phyloP scores from a whole-genome alignment of 1,139 yeast genomes.

The Geotrichum aggregatum region DNA sequence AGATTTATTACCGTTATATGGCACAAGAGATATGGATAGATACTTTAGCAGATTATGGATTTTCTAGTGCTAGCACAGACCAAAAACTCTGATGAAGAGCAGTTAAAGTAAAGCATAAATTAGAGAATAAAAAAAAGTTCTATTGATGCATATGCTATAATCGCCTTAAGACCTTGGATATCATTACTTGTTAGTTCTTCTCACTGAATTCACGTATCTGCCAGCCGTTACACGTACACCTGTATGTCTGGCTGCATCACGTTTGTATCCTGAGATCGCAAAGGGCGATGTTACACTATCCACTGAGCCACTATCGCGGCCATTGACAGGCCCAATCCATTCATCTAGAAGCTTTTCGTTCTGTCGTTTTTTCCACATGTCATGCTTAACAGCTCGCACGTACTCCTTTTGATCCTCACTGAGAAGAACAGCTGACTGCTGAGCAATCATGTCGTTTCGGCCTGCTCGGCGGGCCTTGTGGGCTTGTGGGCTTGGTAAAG shows the following conservation, averaged over 20 bases:
- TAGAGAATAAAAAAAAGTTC: no score
- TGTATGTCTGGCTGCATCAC: slow-evolving; percentile 49
- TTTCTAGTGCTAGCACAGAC: no score
- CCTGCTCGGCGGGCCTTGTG: slow-evolving; percentile 35
- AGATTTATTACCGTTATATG: no score
- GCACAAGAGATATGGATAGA: no score
- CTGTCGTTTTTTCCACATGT: slow-evolving; percentile 80
- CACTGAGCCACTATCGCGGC: slow-evolving; percentile 57
- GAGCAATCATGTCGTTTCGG: slow-evolving; percentile 23
- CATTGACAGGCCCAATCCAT: slow-evolving; percentile 69
- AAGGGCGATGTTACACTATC: slow-evolving; percentile 91
- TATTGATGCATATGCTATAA: no score
- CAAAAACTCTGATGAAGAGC: no score
- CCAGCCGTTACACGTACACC: slow-evolving; percentile 83
- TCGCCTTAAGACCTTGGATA: no score
- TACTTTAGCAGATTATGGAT: no score
- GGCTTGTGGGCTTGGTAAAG: slow-evolving; percentile 53
- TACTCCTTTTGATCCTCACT: slow-evolving; percentile 95
- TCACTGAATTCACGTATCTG: slow-evolving; percentile 66
- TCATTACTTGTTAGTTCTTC: slow-evolving; percentile 34
- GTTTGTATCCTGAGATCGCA: slow-evolving; percentile 53
- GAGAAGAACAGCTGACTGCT: slow-evolving; percentile 42
- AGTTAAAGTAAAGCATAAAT: no score
- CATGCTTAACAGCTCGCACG: slow-evolving; percentile 78
- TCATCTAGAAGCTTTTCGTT: slow-evolving; percentile 80